Conservation (phyloP, 1,284 basidiomycete species). For the Cryptococcus depauperatus region DNA sequence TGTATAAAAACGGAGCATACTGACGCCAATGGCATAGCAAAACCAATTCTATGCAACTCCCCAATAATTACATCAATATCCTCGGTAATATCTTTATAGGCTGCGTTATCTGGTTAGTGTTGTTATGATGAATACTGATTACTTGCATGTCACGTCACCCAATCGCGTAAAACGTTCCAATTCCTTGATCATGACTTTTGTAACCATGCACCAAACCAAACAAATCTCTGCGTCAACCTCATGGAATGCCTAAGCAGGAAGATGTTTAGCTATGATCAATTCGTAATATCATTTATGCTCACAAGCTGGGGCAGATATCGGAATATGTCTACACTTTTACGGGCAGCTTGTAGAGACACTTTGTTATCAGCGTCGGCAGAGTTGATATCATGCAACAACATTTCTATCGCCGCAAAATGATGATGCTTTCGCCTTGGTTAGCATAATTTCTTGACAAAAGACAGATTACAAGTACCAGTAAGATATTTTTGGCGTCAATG, state of each 20-base stretch:
- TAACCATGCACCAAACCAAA: slow-evolving; percentile 38
- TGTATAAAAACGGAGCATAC: slow-evolving; percentile 5
- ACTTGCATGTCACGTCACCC: slow-evolving; percentile 22
- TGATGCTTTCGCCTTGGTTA: slow-evolving; percentile 25
- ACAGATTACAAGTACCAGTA: slow-evolving; percentile 15
- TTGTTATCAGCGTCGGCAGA: slow-evolving; percentile 31
- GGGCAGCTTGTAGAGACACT: slow-evolving; percentile 29
- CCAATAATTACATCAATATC: slow-evolving; percentile 23
- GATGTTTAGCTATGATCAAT: background rate
- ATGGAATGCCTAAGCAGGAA: slow-evolving; percentile 20
- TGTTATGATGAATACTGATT: background rate
- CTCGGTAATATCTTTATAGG: slow-evolving; percentile 12
- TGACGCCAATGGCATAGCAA: slow-evolving; percentile 31
- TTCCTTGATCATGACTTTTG: slow-evolving; percentile 37
- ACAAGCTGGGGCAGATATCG: slow-evolving; percentile 27
- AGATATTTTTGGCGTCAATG: slow-evolving; percentile 24
- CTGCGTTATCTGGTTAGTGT: slow-evolving; percentile 1
- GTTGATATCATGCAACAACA: slow-evolving; percentile 40
- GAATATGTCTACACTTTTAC: slow-evolving; percentile 30
- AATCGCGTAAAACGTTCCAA: slow-evolving; percentile 22
- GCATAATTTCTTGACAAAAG: slow-evolving; percentile 3
- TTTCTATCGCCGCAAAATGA: slow-evolving; percentile 28
- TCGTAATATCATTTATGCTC: slow-evolving; percentile 2
- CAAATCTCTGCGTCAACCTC: slow-evolving; percentile 37
- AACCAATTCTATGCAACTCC: slow-evolving; percentile 23